Conservation (phyloP, 179 eudicot species). For the Spinacia oleracea region DNA sequence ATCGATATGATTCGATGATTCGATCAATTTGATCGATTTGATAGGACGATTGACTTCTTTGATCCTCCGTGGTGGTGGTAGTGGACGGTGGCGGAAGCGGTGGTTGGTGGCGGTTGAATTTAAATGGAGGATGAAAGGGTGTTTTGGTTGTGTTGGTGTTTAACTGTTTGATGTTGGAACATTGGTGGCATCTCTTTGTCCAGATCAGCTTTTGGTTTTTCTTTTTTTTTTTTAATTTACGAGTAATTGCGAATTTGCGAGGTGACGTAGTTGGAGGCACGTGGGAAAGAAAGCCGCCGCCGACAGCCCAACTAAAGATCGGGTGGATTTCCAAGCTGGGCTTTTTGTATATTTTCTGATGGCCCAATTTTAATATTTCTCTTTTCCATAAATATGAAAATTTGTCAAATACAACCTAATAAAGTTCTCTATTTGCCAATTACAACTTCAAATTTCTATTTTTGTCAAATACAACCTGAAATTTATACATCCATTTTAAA, state of each 20-base stretch:
- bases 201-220: slow-evolving; percentile 10
- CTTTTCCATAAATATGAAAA: too few relatives aligned
- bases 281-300: slow-evolving; percentile 8
- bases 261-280: slow-evolving; percentile 7
- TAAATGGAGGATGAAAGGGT: neutral
- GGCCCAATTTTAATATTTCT: too few relatives aligned
- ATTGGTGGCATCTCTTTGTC: slow-evolving; percentile 29
- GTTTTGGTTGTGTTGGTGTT: neutral
- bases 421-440: too few relatives aligned
- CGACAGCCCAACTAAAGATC: slow-evolving; percentile 15
- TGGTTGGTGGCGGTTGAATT: neutral
- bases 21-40: neutral
- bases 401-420: too few relatives aligned
- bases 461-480: too few relatives aligned
- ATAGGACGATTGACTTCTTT: neutral
- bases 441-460: too few relatives aligned
- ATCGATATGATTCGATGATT: too few relatives aligned
- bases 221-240: neutral
- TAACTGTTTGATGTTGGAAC: slow-evolving; percentile 8
- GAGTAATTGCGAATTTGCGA: neutral
- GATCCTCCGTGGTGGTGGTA: neutral
- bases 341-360: too few relatives aligned
- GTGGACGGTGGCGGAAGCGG: neutral
- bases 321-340: neutral
- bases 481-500: too few relatives aligned